phyloP scores from a whole-genome alignment of 1,284 basidiomycete species.

The Malassezia nana region DNA sequence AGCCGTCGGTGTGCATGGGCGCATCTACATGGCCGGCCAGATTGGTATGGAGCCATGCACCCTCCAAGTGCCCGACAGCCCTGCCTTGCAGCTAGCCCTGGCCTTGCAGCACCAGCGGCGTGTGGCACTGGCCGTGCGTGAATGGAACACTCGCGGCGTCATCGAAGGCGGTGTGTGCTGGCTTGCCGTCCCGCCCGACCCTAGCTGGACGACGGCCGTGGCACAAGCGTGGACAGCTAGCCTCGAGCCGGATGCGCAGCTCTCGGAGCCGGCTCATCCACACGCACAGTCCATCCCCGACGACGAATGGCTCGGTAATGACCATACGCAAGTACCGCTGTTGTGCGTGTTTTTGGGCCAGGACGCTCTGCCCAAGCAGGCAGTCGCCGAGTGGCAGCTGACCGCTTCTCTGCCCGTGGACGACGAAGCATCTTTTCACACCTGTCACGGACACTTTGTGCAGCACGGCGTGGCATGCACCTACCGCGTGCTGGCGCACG shows the following conservation, averaged over 20 bases:
- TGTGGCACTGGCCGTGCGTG: slow-evolving; percentile 52
- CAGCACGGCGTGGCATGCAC: not conserved
- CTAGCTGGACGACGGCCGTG: slow-evolving; percentile 10
- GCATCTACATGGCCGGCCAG: slow-evolving; percentile 81
- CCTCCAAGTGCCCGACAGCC: slow-evolving; percentile 58
- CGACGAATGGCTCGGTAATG: slow-evolving; percentile 8
- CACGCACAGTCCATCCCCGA: slow-evolving; percentile 1
- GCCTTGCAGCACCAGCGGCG: slow-evolving; percentile 70
- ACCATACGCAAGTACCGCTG: slow-evolving; percentile 16
- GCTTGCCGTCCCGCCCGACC: slow-evolving; percentile 20
- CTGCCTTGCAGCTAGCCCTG: slow-evolving; percentile 60
- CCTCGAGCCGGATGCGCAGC: not conserved
- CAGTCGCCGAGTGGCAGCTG: slow-evolving; percentile 42
- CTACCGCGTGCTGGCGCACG: not conserved
- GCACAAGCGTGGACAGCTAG: slow-evolving; percentile 11
- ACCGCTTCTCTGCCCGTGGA: slow-evolving; percentile 19
- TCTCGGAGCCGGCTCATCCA: not conserved
- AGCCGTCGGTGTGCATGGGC: slow-evolving; percentile 64
- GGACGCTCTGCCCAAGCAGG: slow-evolving; percentile 25
- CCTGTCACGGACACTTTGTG: not conserved
- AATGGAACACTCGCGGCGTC: slow-evolving; percentile 21
- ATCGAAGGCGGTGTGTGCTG: slow-evolving; percentile 47
- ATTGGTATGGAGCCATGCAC: slow-evolving; percentile 75
- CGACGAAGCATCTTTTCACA: not conserved
- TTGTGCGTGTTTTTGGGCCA: slow-evolving; percentile 23